Conservation (phyloP, 1,139 yeast genomes). For the Kazachstania sp. region DNA sequence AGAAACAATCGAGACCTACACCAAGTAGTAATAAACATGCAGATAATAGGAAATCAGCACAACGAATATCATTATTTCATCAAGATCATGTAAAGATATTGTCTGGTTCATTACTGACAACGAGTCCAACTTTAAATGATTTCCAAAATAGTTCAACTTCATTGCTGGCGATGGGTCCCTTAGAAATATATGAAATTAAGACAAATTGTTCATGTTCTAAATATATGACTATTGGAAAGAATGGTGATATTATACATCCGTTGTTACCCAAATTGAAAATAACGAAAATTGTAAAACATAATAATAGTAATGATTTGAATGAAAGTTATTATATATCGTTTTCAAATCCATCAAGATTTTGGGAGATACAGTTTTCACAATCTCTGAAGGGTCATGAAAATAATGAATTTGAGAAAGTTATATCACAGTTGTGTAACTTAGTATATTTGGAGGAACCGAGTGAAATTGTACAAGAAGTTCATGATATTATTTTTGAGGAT, state of each 20-base stretch:
- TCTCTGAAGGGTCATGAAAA: slow-evolving; percentile 2
- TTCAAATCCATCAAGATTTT: slow-evolving; percentile 26
- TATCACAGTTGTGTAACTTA: slow-evolving; percentile 19
- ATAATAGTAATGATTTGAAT: not conserved
- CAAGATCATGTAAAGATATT: slow-evolving; percentile 22
- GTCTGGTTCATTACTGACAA: slow-evolving; percentile 6
- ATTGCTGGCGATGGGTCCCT: slow-evolving; percentile 21
- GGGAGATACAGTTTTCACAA: slow-evolving; percentile 26
- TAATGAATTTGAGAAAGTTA: slow-evolving; percentile 18
- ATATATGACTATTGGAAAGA: slow-evolving; percentile 28
- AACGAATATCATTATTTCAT: slow-evolving; percentile 25
- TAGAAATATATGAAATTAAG: slow-evolving; percentile 22
- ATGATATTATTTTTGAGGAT: not conserved
- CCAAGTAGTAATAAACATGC: not conserved
- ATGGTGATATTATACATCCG: slow-evolving; percentile 28
- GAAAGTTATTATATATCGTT: slow-evolving; percentile 17
- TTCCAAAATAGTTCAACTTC: slow-evolving; percentile 7
- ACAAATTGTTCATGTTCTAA: slow-evolving; percentile 20
- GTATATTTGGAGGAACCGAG: not conserved
- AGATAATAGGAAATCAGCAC: slow-evolving; percentile 24
- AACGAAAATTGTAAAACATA: slow-evolving; percentile 8
- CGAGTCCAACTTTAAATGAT: slow-evolving; percentile 4
- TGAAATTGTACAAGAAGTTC: not conserved
- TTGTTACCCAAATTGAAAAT: slow-evolving; percentile 27
- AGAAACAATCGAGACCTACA: not conserved